Evolutionary conservation across 257 asterid species (phyloP), one percentile per base, ranked within the genome.

Genomic region (Agastache rugosa): DNA sequence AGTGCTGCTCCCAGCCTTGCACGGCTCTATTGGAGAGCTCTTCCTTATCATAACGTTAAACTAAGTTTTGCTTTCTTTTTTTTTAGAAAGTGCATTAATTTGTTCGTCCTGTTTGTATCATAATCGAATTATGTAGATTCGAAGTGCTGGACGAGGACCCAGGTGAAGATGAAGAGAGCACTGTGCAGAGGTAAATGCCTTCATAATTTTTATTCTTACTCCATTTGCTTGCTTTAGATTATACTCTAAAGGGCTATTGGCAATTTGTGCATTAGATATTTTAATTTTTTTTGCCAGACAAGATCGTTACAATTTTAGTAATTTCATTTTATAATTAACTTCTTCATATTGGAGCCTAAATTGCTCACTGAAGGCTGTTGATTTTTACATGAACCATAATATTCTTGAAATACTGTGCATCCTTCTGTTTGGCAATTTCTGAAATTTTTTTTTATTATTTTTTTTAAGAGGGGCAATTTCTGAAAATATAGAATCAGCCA

Each of bases 71-170:
- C 17, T 22, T 48, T 67, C 72, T 20, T 50, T n/a, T 67, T 75
- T 20, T 50, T n/a, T 14, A 23, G 59, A 10, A 41, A 35, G 8
- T 14, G 0, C 55, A 19, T 5, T 47, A 22, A 22, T 75, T 66
- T 51, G 23, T 71, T 37, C 10, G 9, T 62, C 64, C 20, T 1
- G 29, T 69, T 48, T 75, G 27, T 51, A 16, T 80, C 62, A 53
- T 56, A 19, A 48, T 74, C 39, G 42, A 60, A 54, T 66, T 25
- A 31, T 67, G 81, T 80, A 95, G 99, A 77, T 89, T 95, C 66
- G 98, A 95, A 82, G 99, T 95, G 56, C 78, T 95, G 72, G 99
- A 95, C 56, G 99, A 95, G 83, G 98, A 95, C 65, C 98, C 98
- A 5, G 97, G 97, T 37, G 99, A 95, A 63, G 98, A 95, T 39